Percentiles rank a stretch among this genome's conserved stretches.
phyloP scores from a whole-genome alignment of 2,329 filamentous ascomycete species.

The Xylariaceae sp. region DNA sequence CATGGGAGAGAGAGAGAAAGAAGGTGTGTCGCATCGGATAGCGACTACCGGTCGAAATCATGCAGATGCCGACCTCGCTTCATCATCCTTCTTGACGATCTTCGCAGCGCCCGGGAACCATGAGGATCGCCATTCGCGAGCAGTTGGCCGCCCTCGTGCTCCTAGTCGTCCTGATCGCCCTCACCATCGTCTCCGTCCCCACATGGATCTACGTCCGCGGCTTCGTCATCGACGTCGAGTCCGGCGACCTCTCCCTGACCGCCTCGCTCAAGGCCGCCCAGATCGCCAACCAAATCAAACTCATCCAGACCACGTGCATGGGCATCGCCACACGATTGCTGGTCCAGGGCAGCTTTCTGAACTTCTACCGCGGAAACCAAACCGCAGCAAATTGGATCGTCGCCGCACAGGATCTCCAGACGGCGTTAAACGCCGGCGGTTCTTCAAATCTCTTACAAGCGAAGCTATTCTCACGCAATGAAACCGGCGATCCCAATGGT shows the following conservation, averaged over 20 bases:
- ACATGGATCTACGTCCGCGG: slow-evolving; percentile 57
- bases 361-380: slow-evolving; percentile 52
- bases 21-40: slow-evolving; percentile 4
- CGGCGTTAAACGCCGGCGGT: slow-evolving; percentile 58
- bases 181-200: slow-evolving; percentile 75
- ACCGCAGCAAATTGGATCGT: slow-evolving; percentile 54
- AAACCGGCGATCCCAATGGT: slow-evolving; percentile 47
- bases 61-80: slow-evolving; percentile 29
- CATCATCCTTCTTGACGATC: slow-evolving; percentile 22
- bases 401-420: slow-evolving; percentile 61
- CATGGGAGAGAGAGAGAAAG: too few relatives aligned
- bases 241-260: slow-evolving; percentile 64
- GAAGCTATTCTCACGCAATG: slow-evolving; percentile 65
- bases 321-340: slow-evolving; percentile 65
- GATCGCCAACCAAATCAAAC: slow-evolving; percentile 69
- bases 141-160: slow-evolving; percentile 80
- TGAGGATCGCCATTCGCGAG: slow-evolving; percentile 83
- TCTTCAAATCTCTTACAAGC: slow-evolving; percentile 59
- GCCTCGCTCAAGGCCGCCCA: slow-evolving; percentile 83
- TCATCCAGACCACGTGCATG: slow-evolving; percentile 69
- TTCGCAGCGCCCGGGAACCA: slow-evolving; percentile 38
- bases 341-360: slow-evolving; percentile 48
- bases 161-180: slow-evolving; percentile 64
- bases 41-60: slow-evolving; percentile 22
- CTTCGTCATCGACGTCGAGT: slow-evolving; percentile 48